Evolutionary conservation across 2,329 filamentous ascomycete species (phyloP).

Genomic region (Cordyceps militaris): DNA sequence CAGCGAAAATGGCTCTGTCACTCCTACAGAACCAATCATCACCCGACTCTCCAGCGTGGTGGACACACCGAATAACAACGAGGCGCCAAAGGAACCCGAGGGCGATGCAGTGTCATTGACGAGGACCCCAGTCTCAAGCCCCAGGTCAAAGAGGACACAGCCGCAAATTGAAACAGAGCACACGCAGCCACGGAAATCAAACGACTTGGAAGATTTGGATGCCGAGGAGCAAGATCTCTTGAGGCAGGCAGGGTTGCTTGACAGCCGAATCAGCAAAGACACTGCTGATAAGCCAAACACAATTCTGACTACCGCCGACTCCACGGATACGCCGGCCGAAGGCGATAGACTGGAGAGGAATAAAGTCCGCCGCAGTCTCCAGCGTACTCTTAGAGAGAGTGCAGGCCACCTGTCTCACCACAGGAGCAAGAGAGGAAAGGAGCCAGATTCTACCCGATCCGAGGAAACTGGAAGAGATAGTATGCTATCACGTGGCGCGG

Average conservation of each 20-base stretch:
- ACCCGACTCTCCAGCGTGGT: constrained; percentile 15
- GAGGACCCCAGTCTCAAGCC: constrained; percentile 16
- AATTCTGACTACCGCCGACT: constrained; percentile 27
- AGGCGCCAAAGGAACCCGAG: neutral
- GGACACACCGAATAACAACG: neutral
- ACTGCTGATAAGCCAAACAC: constrained; percentile 29
- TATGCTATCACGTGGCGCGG: constrained; percentile 68
- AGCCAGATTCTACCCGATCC: constrained; percentile 31
- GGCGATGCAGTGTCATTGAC: constrained; percentile 18
- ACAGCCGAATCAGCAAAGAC: constrained; percentile 27
- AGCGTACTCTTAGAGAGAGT: constrained; percentile 81
- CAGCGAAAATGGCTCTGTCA: constrained; percentile 22
- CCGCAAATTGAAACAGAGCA: constrained; percentile 18
- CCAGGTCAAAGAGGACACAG: constrained; percentile 16
- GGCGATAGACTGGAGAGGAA: constrained; percentile 50
- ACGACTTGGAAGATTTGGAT: constrained; percentile 44
- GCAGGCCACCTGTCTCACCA: constrained; percentile 59
- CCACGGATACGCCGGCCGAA: constrained; percentile 29
- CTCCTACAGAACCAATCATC: constrained; percentile 21
- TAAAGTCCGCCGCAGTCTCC: constrained; percentile 76
- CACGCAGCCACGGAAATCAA: constrained; percentile 16
- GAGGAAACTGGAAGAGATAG: constrained; percentile 48
- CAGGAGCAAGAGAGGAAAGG: constrained; percentile 69
- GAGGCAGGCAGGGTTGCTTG: constrained; percentile 59
- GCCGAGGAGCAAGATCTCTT: constrained; percentile 62